Conservation (phyloP, 2,329 filamentous ascomycete genomes). For the Metarhizium humberi region DNA sequence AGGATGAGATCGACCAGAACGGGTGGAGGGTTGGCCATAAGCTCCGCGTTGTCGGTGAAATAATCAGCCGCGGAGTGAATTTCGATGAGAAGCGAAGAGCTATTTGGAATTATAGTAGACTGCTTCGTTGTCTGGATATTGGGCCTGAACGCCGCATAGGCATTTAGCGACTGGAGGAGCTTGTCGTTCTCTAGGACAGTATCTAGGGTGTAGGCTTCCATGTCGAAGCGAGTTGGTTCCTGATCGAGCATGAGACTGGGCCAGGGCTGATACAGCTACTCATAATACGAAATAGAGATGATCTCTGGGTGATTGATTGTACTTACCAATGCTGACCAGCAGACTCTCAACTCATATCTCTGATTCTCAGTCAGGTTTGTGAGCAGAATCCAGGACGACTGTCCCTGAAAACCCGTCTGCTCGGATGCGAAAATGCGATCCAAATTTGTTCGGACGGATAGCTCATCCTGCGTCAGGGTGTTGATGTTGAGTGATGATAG, state of each 20-base stretch:
- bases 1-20: conserved; percentile 77
- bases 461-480: conserved; percentile 48
- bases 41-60: conserved; percentile 60
- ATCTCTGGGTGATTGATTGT: background rate
- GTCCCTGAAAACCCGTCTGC: conserved; percentile 37
- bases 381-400: conserved; percentile 71
- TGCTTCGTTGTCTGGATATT: background rate
- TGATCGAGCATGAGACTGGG: conserved; percentile 25
- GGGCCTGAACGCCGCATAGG: conserved; percentile 47
- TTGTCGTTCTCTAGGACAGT: conserved; percentile 52
- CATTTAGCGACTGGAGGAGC: conserved; percentile 55
- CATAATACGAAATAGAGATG: too few relatives aligned
- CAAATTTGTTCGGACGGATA: conserved; percentile 53
- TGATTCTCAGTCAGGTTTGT: conserved; percentile 58
- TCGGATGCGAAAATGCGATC: conserved; percentile 50
- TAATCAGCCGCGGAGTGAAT: conserved; percentile 75
- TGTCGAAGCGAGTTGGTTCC: conserved; percentile 77
- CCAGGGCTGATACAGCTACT: too few relatives aligned
- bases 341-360: conserved; percentile 85
- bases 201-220: conserved; percentile 55
- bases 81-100: conserved; percentile 57
- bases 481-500: conserved; percentile 52
- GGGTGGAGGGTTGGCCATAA: conserved; percentile 67
- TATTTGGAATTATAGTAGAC: background rate
- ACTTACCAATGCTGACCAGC: conserved; percentile 61